Conservation (phyloP, 129 eudicot species). For the Pseudognaphalium luteoalbum region DNA sequence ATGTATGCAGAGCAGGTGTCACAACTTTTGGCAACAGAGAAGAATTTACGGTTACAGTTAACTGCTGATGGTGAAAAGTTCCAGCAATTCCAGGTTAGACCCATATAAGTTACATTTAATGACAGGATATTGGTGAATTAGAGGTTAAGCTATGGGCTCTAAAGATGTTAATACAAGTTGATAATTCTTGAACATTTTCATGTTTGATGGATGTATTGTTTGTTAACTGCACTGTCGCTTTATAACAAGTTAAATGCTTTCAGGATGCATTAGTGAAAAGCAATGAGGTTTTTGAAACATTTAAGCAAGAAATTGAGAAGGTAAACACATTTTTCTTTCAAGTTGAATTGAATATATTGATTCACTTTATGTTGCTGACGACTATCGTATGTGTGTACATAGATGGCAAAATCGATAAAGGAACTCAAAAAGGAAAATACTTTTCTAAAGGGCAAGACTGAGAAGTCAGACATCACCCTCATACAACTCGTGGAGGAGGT, state of each 20-base stretch:
- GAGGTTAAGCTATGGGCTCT: not conserved
- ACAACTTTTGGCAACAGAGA: constrained; percentile 78
- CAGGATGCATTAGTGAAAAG: constrained; percentile 98
- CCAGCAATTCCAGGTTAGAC: constrained; percentile 85
- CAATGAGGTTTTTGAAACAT: constrained; percentile 95
- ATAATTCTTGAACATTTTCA: not conserved
- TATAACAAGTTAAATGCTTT: constrained; percentile 21
- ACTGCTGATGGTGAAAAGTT: constrained; percentile 96
- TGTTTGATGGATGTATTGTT: constrained; percentile 3
- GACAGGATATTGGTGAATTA: not conserved
- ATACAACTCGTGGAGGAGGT: constrained; percentile 96
- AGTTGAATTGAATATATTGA: constrained; percentile 1
- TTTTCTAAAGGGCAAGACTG: constrained; percentile 80
- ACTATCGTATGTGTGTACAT: constrained; percentile 23
- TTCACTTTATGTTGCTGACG: constrained; percentile 10
- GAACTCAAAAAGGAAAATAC: constrained; percentile 89
- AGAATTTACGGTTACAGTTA: constrained; percentile 78
- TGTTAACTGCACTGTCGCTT: not conserved
- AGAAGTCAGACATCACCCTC: constrained; percentile 81
- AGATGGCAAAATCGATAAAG: constrained; percentile 92
- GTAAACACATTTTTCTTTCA: constrained; percentile 32
- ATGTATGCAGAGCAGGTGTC: constrained; percentile 91
- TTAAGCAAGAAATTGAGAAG: constrained; percentile 96
- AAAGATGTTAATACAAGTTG: not conserved
- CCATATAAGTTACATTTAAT: not conserved